Percentiles rank a stretch among this genome's conserved stretches.
These are phyloP conservation scores for Voacanga thouarsii DNA, from an alignment of 257 asterid species.

Conservation along the genomic window DNA sequence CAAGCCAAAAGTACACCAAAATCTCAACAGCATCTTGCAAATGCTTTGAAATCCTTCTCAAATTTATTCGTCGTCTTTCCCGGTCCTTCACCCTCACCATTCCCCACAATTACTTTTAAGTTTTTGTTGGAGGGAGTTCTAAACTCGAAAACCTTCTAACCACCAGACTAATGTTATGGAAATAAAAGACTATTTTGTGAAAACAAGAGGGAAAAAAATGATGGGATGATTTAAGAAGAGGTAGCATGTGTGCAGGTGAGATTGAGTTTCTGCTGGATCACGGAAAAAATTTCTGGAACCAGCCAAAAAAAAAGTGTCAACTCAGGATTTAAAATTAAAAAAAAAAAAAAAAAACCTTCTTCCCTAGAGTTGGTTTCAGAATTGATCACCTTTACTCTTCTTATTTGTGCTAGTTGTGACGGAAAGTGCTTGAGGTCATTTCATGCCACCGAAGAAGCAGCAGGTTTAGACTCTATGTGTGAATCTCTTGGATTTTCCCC, in stretches of 20 bases:
- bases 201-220: not conserved
- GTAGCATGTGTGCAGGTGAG: not conserved
- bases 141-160: too few species aligned
- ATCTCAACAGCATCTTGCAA: too few species aligned
- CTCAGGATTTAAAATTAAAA: not conserved
- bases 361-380: not conserved
- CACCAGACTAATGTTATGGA: not conserved
- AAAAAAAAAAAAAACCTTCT: not conserved
- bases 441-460: slow-evolving; percentile 66
- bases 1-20: too few species aligned
- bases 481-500: slow-evolving; percentile 54
- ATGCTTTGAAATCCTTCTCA: not conserved
- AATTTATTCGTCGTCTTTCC: not conserved
- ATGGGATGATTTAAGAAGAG: not conserved
- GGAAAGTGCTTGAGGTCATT: slow-evolving; percentile 92
- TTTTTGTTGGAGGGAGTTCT: not conserved
- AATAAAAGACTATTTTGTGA: not conserved
- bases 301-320: not conserved
- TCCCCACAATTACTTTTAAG: not conserved
- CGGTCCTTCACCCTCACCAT: not conserved
- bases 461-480: slow-evolving; percentile 59
- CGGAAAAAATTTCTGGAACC: not conserved
- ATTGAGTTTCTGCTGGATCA: not conserved
- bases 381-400: slow-evolving; percentile 7
- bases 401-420: slow-evolving; percentile 49